Evolutionary conservation across 768 basidiomycete genomes (phyloP).

Genomic region (Pisolithus tinctorius): DNA sequence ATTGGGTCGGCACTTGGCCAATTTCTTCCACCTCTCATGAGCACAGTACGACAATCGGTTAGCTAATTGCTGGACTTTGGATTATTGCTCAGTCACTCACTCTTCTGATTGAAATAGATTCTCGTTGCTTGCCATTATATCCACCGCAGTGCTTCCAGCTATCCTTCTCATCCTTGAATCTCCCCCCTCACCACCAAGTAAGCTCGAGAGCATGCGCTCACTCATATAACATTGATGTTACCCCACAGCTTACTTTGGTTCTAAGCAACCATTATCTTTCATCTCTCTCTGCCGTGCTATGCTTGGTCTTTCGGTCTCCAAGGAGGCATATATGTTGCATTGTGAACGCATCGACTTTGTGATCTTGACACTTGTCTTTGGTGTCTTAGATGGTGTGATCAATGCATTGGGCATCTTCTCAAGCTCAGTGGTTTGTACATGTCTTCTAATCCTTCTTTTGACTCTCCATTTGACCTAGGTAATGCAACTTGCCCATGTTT

Average conservation of each 20-base stretch:
- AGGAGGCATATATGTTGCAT: conserved; percentile 49
- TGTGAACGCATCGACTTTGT: conserved; percentile 68
- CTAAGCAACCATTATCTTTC: conserved; percentile 47
- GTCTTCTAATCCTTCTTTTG: too few species aligned
- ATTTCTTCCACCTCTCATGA: conserved; percentile 59
- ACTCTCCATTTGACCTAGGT: background rate
- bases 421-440: conserved; percentile 58
- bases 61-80: background rate
- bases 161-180: conserved; percentile 50
- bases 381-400: conserved; percentile 55
- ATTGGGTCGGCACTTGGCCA: conserved; percentile 70
- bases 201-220: too few species aligned
- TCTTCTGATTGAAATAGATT: conserved; percentile 35
- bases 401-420: conserved; percentile 63
- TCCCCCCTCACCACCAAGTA: conserved; percentile 79
- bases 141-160: conserved; percentile 54
- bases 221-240: background rate
- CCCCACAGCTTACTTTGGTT: conserved; percentile 55
- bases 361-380: conserved; percentile 55
- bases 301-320: conserved; percentile 34
- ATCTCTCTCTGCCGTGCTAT: conserved; percentile 47
- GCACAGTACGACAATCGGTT: conserved; percentile 52
- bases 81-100: background rate
- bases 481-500: background rate
- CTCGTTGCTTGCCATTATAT: conserved; percentile 63